A percentile compares a stretch with the other conserved stretches of the same genome.
Evolutionary conservation across 129 eudicot genomes (phyloP).

Genomic region (Chrysanthemum lavandulifolium): DNA sequence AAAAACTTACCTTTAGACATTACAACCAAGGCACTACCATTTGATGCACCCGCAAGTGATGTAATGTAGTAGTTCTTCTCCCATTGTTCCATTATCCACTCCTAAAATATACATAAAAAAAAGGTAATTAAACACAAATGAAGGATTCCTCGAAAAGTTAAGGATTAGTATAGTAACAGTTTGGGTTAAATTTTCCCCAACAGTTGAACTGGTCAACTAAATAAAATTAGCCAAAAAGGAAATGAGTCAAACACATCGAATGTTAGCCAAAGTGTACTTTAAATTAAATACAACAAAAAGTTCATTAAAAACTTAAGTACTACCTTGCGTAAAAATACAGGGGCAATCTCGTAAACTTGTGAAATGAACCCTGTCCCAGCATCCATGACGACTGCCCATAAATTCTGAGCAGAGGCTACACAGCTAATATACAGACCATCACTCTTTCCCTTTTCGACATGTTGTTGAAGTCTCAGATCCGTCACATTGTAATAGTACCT

Average conservation of each 20-base stretch:
- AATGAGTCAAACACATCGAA: neutral
- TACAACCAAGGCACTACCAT: conserved; percentile 78
- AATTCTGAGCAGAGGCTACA: conserved; percentile 67
- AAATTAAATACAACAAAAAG: no score
- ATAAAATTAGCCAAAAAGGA: no score
- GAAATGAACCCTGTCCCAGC: conserved; percentile 78
- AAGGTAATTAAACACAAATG: neutral
- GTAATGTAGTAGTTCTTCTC: conserved; percentile 82
- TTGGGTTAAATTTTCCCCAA: neutral
- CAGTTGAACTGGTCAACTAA: neutral
- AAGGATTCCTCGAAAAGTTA: no score
- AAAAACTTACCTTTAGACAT: conserved; percentile 72
- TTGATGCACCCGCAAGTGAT: conserved; percentile 75
- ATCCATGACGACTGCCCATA: conserved; percentile 91
- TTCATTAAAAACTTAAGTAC: neutral
- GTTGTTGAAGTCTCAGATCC: conserved; percentile 74
- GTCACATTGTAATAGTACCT: conserved; percentile 81
- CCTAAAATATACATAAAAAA: conserved; percentile 36
- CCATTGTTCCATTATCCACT: conserved; percentile 97
- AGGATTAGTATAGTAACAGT: neutral
- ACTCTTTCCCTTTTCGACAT: conserved; percentile 71
- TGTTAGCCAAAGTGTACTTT: neutral
- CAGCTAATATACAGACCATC: conserved; percentile 72
- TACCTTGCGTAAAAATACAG: conserved; percentile 82
- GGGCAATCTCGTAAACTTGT: conserved; percentile 76